phyloP scores from a whole-genome alignment of 768 basidiomycete species.

The Psilocybe cubensis region DNA sequence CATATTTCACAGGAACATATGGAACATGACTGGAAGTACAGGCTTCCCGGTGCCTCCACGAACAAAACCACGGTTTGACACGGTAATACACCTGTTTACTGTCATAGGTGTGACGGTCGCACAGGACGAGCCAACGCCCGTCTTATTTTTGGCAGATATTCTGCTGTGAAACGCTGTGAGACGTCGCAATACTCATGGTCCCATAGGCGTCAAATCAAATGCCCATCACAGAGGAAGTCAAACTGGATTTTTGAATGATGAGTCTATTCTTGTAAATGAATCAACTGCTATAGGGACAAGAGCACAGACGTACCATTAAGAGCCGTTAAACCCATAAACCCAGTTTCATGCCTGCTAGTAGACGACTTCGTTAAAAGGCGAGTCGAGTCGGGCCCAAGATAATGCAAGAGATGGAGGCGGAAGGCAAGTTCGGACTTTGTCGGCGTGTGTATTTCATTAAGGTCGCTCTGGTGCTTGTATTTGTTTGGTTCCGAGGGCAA shows the following conservation, averaged over 20 bases:
- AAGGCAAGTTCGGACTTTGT: too few species aligned
- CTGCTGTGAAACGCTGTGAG: background rate
- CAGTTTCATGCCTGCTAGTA: too few species aligned
- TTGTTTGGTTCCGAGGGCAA: background rate
- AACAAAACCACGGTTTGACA: background rate
- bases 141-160: background rate
- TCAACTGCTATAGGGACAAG: background rate
- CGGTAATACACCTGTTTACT: background rate
- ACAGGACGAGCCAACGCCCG: constrained; percentile 17
- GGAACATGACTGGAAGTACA: constrained; percentile 9
- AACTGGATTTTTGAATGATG: background rate
- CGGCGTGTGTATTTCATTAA: too few species aligned
- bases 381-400: too few species aligned
- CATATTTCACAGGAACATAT: constrained; percentile 3
- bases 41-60: background rate
- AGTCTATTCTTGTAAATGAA: background rate
- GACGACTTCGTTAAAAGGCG: too few species aligned
- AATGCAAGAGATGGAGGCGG: too few species aligned
- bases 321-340: too few species aligned
- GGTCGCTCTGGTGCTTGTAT: background rate
- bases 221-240: background rate
- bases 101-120: constrained; percentile 11
- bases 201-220: background rate
- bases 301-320: background rate
- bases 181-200: background rate